These are phyloP conservation scores for Alternaria tenuissima DNA, from an alignment of 2,329 filamentous ascomycete genomes.

Conservation along the genomic window DNA sequence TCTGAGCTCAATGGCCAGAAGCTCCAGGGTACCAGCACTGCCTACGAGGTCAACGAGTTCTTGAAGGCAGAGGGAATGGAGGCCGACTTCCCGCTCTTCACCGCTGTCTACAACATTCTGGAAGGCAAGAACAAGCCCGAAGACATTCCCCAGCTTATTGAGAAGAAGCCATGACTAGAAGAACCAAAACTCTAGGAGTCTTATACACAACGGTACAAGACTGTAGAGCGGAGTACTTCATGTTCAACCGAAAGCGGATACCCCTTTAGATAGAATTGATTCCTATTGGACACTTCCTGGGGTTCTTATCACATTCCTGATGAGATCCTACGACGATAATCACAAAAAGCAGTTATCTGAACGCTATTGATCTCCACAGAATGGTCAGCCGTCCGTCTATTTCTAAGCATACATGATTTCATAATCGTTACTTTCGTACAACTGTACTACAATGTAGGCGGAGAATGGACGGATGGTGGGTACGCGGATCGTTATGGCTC, in stretches of 20 bases:
- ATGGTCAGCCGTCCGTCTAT: neutral
- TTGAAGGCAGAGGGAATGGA: conserved; percentile 80
- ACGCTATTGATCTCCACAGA: neutral
- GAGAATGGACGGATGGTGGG: neutral
- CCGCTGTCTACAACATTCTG: conserved; percentile 83
- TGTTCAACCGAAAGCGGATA: conserved; percentile 7
- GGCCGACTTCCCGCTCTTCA: conserved; percentile 89
- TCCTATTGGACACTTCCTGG: neutral
- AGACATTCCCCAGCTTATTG: conserved; percentile 75
- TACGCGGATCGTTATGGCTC: neutral
- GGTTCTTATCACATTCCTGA: neutral
- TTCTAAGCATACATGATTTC: neutral
- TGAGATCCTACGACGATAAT: neutral
- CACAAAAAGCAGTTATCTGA: neutral
- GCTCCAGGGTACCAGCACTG: conserved; percentile 91
- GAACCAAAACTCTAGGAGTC: neutral
- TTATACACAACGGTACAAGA: neutral
- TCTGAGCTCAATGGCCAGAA: conserved; percentile 95
- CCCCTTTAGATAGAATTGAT: conserved; percentile 15
- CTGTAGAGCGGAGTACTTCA: neutral
- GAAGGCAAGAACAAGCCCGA: conserved; percentile 78
- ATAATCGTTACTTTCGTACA: neutral
- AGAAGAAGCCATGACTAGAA: conserved; percentile 40
- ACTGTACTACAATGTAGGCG: neutral
- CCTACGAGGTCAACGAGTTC: conserved; percentile 89